Conservation (phyloP, 2,329 filamentous ascomycete genomes). For the Aspergillus persii region DNA sequence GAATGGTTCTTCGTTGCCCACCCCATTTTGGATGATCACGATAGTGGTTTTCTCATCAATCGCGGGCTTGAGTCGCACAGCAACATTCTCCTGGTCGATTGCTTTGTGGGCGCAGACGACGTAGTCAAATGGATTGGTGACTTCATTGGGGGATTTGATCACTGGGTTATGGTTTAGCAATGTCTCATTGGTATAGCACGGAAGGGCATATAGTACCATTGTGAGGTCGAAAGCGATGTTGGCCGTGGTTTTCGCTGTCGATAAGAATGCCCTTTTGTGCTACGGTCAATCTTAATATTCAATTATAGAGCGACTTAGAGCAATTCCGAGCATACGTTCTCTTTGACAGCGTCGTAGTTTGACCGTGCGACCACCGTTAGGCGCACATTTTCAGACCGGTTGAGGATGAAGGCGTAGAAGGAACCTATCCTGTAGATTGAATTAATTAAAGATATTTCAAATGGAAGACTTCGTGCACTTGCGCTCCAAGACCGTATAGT, state of each 20-base stretch:
- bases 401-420: slow-evolving; percentile 56
- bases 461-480: slow-evolving; percentile 24
- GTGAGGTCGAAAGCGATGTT: slow-evolving; percentile 29
- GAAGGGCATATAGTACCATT: slow-evolving; percentile 23
- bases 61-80: slow-evolving; percentile 33
- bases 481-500: slow-evolving; percentile 56
- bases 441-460: neutral
- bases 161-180: slow-evolving; percentile 24
- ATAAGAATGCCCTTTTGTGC: slow-evolving; percentile 39
- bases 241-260: slow-evolving; percentile 42
- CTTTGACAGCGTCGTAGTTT: slow-evolving; percentile 44
- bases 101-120: slow-evolving; percentile 43
- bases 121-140: slow-evolving; percentile 31
- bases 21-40: slow-evolving; percentile 43
- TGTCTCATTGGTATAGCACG: too few relatives aligned
- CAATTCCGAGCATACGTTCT: slow-evolving; percentile 25
- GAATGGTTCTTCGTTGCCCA: slow-evolving; percentile 43
- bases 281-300: neutral
- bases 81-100: slow-evolving; percentile 41
- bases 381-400: slow-evolving; percentile 38
- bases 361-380: slow-evolving; percentile 46
- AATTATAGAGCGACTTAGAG: neutral
- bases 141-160: slow-evolving; percentile 38
- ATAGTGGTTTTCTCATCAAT: slow-evolving; percentile 39
- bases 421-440: slow-evolving; percentile 50